Evolutionary conservation across 139 green algal species (phyloP), one percentile per base, ranked within the genome.

Genomic region (Chlorella vulgaris): DNA sequence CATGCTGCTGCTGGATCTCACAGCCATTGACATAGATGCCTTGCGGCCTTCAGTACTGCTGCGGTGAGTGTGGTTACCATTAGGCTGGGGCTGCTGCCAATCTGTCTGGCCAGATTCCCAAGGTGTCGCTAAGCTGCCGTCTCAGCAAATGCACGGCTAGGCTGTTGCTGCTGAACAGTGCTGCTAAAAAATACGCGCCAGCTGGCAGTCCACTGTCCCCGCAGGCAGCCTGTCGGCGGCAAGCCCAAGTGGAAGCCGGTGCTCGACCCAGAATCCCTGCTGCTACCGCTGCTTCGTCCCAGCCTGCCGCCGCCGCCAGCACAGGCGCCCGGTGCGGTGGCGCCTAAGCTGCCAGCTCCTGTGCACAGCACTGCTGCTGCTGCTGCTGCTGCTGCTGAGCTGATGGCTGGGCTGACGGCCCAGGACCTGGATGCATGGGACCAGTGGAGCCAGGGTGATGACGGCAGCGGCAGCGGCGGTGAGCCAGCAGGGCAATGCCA

Each of bases 21-120:
- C 73, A 2, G 3, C 33, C 21, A 51, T 79, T 4, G 26, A 79
- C 35, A 22, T 79, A 6, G 36, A 51, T 26, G 0, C n/a, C 21
- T 58, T 80, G 36, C 38, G 58, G 19, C 74, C 74, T 28, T 61
- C 55, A 55, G 58, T 70, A 8, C 74, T 80, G 74, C 58, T 80
- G 4, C 39, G 55, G 74, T 80, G 58, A 28, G 55, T 31, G 24
- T 70, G 5, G 2, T n/a, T 65, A 21, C 15, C 55, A 28, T 28
- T 21, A 65, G 22, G 15, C 15, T 31, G 18, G 55, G 55, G 5
- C n/a, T 65, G 55, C 13, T n/a, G 47, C 47, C 47, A 65, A 31
- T 28, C 18, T 29, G 28, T 65, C 18, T n/a, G 5, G 22, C 18
- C 55, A n/a, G 18, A n/a, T n/a, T 65, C 18, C 5, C 5, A 15